Base-by-base conservation (phyloP, 176 grass and related monocot genomes). In the Triticum turgidum region DNA sequence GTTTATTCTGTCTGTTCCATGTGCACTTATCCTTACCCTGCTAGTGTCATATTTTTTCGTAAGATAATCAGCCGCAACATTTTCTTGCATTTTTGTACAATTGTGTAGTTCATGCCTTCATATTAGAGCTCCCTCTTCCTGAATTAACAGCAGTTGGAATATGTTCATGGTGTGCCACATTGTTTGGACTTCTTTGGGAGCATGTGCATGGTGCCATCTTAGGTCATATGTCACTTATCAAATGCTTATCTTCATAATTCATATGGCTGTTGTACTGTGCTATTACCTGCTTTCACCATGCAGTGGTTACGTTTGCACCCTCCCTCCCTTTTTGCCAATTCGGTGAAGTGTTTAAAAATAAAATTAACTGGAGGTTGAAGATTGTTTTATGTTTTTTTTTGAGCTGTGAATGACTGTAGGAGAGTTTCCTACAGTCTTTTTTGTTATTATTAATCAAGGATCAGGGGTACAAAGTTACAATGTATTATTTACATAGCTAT, bases 181-280 rank as follows among this genome's bases (percentile, higher is more conserved):
- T 61, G 20, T 61, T 61, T 61, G 45, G 12, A 80, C 63, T 35
- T 33, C 35, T 76, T 34, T 62, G 32, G 5, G 12, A 71, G 45
- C 5, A 90, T 83, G 88, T 65, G 79, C 39, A 71, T 71, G 22
- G 22, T 39, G 73, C 71, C 2, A 14, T 33, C 39, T 72, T 78
- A 82, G 33, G 17, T 70, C 54, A 71, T 0, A 20, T 59, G 79
- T 78, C 54, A 20, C 27, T 78, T 54, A 30, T 78, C 39, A 83
- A 71, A 9, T 70, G 11, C 67, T 80, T 58, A 74, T 59, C 11
- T 67, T 86, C 29, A 83, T 86, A 85, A 17, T 44, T 86, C 38
- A 78, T 86, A 11, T 11, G 58, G 61, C 21, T 11, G 0, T 79
- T 79, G 34, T 7, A 32, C 30, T 69, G 24, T 4, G 47, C 8